phyloP scores from a whole-genome alignment of 164 flowering plant genomes.

The Kalanchoe fedtschenkoi region DNA sequence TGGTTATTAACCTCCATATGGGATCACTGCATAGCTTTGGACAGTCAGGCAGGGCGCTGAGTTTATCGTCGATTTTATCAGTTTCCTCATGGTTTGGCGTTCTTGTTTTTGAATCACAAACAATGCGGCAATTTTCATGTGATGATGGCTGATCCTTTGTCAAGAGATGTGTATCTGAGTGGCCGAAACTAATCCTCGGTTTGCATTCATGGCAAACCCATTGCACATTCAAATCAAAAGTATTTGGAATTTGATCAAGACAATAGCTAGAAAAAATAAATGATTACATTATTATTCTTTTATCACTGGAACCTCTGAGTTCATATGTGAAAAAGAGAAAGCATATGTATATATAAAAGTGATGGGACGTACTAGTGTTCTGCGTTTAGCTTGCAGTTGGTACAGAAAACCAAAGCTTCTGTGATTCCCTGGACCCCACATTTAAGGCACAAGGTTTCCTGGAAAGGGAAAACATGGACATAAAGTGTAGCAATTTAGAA shows the following conservation, averaged over 20 bases:
- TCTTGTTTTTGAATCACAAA: no score
- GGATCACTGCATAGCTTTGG: no score
- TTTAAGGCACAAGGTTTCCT: neutral
- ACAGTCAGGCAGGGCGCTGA: no score
- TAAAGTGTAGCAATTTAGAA: no score
- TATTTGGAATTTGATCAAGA: neutral
- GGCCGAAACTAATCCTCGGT: neutral
- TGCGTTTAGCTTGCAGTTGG: neutral
- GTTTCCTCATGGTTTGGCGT: no score
- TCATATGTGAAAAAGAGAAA: no score
- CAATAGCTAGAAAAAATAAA: neutral
- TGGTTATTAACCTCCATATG: no score
- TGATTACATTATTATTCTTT: no score
- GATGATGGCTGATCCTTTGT: neutral
- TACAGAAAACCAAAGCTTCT: neutral
- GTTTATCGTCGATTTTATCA: no score
- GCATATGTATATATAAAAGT: no score
- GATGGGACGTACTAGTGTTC: neutral
- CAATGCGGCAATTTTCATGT: no score
- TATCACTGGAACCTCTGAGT: no score
- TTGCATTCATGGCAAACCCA: neutral
- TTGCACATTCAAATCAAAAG: neutral
- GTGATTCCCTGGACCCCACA: neutral
- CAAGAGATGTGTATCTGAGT: neutral
- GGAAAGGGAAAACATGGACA: neutral